Conservation (phyloP, 2,329 filamentous ascomycete genomes). For the Nothophoma quercina region DNA sequence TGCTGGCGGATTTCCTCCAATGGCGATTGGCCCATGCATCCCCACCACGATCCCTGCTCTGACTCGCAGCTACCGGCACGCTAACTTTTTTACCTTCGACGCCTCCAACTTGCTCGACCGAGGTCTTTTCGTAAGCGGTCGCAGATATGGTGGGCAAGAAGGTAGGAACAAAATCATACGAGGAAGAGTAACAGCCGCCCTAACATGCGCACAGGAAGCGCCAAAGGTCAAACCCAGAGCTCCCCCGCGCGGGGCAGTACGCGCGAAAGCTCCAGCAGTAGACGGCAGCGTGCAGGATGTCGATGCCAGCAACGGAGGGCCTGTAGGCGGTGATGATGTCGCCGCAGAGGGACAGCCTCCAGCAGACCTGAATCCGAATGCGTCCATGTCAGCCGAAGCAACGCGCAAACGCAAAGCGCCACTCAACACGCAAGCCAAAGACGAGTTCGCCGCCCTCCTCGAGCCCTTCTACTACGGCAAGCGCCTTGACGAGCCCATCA, state of each 20-base stretch:
- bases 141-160: slow-evolving; percentile 45
- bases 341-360: slow-evolving; percentile 13
- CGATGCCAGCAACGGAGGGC: slow-evolving; percentile 7
- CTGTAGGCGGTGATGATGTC: slow-evolving; percentile 4
- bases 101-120: slow-evolving; percentile 22
- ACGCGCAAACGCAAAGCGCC: slow-evolving; percentile 40
- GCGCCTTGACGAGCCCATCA: slow-evolving; percentile 71
- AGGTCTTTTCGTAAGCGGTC: slow-evolving; percentile 15
- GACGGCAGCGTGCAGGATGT: slow-evolving; percentile 20
- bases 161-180: slow-evolving; percentile 16
- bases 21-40: slow-evolving; percentile 31
- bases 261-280: slow-evolving; percentile 30
- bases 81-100: slow-evolving; percentile 39
- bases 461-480: slow-evolving; percentile 76
- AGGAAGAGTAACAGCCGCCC: background rate
- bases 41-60: slow-evolving; percentile 23
- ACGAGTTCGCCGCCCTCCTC: slow-evolving; percentile 68
- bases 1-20: slow-evolving; percentile 36
- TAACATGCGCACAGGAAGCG: slow-evolving; percentile 33
- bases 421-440: slow-evolving; percentile 44
- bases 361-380: slow-evolving; percentile 26
- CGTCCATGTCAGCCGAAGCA: slow-evolving; percentile 33
- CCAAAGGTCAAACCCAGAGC: slow-evolving; percentile 37
- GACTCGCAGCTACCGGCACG: slow-evolving; percentile 35
- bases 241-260: slow-evolving; percentile 43